Conservation (phyloP, 495 filamentous ascomycete genomes). For the Trichodelitschia bisporula region DNA sequence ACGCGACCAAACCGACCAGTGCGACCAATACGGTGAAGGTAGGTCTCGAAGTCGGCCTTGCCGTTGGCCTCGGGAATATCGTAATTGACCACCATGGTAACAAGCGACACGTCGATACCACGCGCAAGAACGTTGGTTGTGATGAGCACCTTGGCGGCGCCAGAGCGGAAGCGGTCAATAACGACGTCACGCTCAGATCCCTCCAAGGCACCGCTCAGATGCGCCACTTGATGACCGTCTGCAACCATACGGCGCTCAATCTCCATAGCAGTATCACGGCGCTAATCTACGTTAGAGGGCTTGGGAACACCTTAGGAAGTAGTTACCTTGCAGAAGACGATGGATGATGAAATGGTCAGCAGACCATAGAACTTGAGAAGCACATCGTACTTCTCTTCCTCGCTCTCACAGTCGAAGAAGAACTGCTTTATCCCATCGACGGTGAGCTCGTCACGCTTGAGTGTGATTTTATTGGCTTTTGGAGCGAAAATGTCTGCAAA, state of each 20-base stretch:
- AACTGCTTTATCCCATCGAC: slow-evolving; percentile 94
- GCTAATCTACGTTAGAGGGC: slow-evolving; percentile 21
- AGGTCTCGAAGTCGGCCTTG: slow-evolving; percentile 64
- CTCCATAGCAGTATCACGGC: slow-evolving; percentile 50
- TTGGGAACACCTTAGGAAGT: neutral
- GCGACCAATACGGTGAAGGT: slow-evolving; percentile 93
- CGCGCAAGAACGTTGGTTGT: slow-evolving; percentile 93
- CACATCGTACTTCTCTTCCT: slow-evolving; percentile 63
- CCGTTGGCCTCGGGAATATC: slow-evolving; percentile 29
- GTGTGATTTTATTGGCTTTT: slow-evolving; percentile 62
- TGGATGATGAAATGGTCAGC: slow-evolving; percentile 85
- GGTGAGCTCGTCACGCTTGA: slow-evolving; percentile 75
- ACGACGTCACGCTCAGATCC: slow-evolving; percentile 60
- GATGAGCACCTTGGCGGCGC: slow-evolving; percentile 86
- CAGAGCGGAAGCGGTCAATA: slow-evolving; percentile 68
- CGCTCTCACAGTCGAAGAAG: slow-evolving; percentile 68
- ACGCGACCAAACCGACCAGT: slow-evolving; percentile 93
- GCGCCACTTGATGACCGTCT: slow-evolving; percentile 78
- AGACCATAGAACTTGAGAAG: slow-evolving; percentile 83
- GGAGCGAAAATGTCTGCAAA: slow-evolving; percentile 67
- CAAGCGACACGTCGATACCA: slow-evolving; percentile 90
- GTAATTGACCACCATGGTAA: slow-evolving; percentile 97
- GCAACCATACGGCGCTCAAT: slow-evolving; percentile 67
- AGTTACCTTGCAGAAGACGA: slow-evolving; percentile 81
- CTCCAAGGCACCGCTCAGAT: slow-evolving; percentile 65